phyloP scores from a whole-genome alignment of 2,329 filamentous ascomycete species.

The Ustulina deusta region DNA sequence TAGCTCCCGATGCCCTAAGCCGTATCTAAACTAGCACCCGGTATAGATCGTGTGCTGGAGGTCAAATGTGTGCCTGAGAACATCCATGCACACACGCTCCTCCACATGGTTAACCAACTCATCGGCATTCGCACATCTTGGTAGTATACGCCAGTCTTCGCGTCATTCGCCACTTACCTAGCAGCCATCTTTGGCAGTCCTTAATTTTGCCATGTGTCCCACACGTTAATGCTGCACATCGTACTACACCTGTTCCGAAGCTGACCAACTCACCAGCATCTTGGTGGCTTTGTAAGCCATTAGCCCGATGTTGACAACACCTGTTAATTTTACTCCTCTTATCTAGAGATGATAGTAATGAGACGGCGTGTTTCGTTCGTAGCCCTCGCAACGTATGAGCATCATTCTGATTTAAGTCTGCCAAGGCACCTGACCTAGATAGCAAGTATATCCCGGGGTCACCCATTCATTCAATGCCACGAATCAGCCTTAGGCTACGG shows the following conservation, averaged over 20 bases:
- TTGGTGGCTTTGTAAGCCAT: background rate
- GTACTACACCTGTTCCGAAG: background rate
- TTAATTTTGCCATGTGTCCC: conserved; percentile 10
- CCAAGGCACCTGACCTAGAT: background rate
- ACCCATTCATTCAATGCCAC: conserved; percentile 23
- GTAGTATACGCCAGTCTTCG: background rate
- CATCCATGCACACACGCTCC: conserved; percentile 1
- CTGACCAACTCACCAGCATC: conserved; percentile 2
- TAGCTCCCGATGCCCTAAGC: conserved; percentile 35
- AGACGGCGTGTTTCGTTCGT: conserved; percentile 5
- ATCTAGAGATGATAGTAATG: background rate
- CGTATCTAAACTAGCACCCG: background rate
- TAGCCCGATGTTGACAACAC: background rate
- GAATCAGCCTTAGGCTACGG: conserved; percentile 1
- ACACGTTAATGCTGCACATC: conserved; percentile 16
- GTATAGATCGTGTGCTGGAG: background rate
- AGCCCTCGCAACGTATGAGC: too few species aligned
- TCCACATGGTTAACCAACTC: conserved; percentile 27
- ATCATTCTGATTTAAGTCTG: too few species aligned
- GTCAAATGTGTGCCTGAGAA: conserved; percentile 31
- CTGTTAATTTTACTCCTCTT: background rate
- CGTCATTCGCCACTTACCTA: conserved; percentile 5
- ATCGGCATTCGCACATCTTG: conserved; percentile 33
- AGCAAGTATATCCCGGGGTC: conserved; percentile 3
- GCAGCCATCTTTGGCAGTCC: conserved; percentile 9